phyloP scores from a whole-genome alignment of 2,329 filamentous ascomycete genomes.

The Microcyclospora tardicrescens region DNA sequence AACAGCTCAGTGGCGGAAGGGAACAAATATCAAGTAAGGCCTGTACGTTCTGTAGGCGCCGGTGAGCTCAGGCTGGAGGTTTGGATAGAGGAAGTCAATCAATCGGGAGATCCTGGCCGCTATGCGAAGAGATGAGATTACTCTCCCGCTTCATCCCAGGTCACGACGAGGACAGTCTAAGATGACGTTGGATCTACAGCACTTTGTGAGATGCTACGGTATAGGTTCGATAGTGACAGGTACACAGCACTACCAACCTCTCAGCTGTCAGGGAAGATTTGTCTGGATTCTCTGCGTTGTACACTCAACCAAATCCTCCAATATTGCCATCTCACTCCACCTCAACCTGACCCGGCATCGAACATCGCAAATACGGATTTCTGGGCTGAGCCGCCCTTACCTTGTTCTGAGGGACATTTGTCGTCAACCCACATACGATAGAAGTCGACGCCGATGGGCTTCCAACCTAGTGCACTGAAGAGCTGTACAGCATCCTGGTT shows the following conservation, averaged over 20 bases:
- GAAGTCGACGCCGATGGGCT: conserved; percentile 19
- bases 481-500: conserved; percentile 19
- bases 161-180: too few species aligned
- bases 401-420: conserved; percentile 20
- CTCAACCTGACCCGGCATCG: conserved; percentile 18
- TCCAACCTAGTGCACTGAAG: conserved; percentile 24
- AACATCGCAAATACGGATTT: conserved; percentile 24
- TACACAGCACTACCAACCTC: too few species aligned
- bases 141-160: too few species aligned
- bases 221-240: too few species aligned
- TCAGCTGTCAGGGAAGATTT: too few species aligned
- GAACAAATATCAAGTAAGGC: conserved; percentile 38
- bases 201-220: too few species aligned
- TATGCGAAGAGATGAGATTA: too few species aligned
- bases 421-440: conserved; percentile 27
- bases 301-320: too few species aligned
- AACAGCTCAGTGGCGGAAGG: conserved; percentile 8
- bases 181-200: too few species aligned
- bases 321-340: neutral
- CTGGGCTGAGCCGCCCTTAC: conserved; percentile 18
- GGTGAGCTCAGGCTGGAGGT: conserved; percentile 55
- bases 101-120: too few species aligned
- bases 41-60: conserved; percentile 49
- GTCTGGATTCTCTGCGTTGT: too few species aligned
- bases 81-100: conserved; percentile 46